Conservation (phyloP, 2,329 filamentous ascomycete species). For the Capronia coronata region DNA sequence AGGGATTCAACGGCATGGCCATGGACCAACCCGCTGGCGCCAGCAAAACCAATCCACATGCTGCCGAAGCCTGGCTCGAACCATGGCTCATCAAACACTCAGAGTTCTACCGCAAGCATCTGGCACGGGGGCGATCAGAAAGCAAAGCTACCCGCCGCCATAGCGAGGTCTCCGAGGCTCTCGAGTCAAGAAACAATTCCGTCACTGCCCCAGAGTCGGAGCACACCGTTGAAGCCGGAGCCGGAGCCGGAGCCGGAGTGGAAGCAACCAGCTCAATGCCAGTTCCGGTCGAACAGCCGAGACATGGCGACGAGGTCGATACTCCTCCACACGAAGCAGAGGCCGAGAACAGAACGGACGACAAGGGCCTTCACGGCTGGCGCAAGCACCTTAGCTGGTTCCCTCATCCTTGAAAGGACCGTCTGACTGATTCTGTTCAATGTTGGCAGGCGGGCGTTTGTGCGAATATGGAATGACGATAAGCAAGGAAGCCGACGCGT, state of each 20-base stretch:
- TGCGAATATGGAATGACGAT: not conserved
- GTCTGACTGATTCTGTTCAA: not conserved
- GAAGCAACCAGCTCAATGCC: constrained; percentile 6
- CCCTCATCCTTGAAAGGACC: constrained; percentile 16
- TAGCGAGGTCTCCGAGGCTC: constrained; percentile 17
- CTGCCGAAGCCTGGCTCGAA: constrained; percentile 25
- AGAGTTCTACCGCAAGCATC: constrained; percentile 25
- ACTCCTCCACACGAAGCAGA: not conserved
- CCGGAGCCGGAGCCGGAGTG: constrained; percentile 23
- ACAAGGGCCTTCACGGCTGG: constrained; percentile 8
- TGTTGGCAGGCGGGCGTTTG: not conserved
- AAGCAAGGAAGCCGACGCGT: not conserved
- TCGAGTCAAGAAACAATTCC: constrained; percentile 23
- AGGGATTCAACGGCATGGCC: constrained; percentile 20
- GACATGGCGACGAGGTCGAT: constrained; percentile 5
- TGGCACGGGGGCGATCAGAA: constrained; percentile 19
- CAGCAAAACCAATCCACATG: constrained; percentile 17
- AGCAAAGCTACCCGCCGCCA: constrained; percentile 22
- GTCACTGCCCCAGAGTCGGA: constrained; percentile 12
- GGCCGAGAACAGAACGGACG: constrained; percentile 7
- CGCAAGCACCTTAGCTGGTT: constrained; percentile 19
- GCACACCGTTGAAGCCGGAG: not conserved
- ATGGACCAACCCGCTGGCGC: constrained; percentile 23
- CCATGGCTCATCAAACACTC: constrained; percentile 26
- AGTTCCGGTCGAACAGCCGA: constrained; percentile 15